Evolutionary conservation across 164 flowering plant genomes (phyloP).

Genomic region (Vitis labrusca): DNA sequence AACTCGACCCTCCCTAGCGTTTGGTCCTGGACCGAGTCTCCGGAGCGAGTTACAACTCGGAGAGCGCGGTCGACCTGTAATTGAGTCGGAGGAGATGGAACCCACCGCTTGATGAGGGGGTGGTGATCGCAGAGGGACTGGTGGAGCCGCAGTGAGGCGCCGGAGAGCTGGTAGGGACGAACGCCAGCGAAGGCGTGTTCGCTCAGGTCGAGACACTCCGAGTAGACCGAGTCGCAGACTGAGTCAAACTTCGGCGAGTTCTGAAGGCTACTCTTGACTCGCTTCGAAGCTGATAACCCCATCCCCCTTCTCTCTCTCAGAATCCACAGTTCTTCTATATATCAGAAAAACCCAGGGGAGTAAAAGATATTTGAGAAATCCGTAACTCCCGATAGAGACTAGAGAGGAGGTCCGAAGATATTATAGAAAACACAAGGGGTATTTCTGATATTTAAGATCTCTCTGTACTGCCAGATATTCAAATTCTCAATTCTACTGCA

Average conservation of each 20-base stretch:
- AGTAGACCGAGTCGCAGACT: constrained; percentile 56
- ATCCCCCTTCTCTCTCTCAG: constrained; percentile 16
- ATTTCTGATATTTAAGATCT: no score
- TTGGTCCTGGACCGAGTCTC: background rate
- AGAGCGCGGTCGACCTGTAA: constrained; percentile 59
- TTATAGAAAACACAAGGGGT: no score
- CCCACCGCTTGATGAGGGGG: constrained; percentile 65
- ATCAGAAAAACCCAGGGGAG: no score
- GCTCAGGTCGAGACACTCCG: constrained; percentile 45
- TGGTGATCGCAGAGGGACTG: constrained; percentile 37
- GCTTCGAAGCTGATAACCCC: constrained; percentile 61
- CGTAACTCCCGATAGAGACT: no score
- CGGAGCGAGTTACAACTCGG: constrained; percentile 12
- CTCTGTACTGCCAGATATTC: no score
- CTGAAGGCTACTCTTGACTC: constrained; percentile 33
- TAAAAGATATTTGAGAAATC: no score
- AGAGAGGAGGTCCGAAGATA: no score
- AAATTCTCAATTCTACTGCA: no score
- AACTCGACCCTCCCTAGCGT: constrained; percentile 41
- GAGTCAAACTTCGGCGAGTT: constrained; percentile 50
- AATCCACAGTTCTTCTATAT: no score
- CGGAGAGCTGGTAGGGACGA: constrained; percentile 73
- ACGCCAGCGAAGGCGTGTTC: constrained; percentile 76
- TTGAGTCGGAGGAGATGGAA: constrained; percentile 58
- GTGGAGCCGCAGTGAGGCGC: constrained; percentile 66